phyloP scores from a whole-genome alignment of 83 land plant genomes.

The Picea abies region DNA sequence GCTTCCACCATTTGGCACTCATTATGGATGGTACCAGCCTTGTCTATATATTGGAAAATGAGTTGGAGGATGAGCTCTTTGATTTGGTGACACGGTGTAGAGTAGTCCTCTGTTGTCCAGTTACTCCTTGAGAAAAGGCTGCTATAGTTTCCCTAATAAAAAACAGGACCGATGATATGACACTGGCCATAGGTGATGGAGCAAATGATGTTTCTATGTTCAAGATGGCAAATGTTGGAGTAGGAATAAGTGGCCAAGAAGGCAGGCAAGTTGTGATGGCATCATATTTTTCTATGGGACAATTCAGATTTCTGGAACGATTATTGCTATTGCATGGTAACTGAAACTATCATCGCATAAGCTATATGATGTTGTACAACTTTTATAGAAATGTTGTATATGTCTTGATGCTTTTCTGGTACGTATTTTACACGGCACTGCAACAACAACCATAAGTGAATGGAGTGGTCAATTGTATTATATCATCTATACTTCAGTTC shows the following conservation, averaged over 20 bases:
- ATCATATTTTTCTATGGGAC: constrained; percentile 96
- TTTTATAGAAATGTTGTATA: constrained; percentile 96
- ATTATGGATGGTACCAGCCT: constrained; percentile 92
- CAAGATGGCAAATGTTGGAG: constrained; percentile 97
- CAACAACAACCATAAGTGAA: constrained; percentile 77
- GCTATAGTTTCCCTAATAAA: constrained; percentile 89
- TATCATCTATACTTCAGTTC: constrained; percentile 85
- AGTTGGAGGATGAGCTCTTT: constrained; percentile 81
- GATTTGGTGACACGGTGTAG: constrained; percentile 62
- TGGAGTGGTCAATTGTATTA: constrained; percentile 92
- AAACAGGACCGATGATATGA: constrained; percentile 76
- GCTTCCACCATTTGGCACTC: constrained; percentile 53
- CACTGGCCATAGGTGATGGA: constrained; percentile 91
- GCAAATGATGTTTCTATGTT: constrained; percentile 98
- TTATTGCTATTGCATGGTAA: constrained; percentile 92
- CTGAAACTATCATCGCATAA: constrained; percentile 91
- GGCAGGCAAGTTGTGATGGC: constrained; percentile 98
- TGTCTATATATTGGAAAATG: constrained; percentile 78
- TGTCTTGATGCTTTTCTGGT: constrained; percentile 94
- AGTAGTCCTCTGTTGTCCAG: constrained; percentile 90
- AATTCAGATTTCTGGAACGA: constrained; percentile 79
- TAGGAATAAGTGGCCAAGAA: constrained; percentile 94
- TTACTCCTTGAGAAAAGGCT: constrained; percentile 93
- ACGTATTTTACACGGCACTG: constrained; percentile 64
- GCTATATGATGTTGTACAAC: constrained; percentile 90